A percentile compares a stretch with the other conserved stretches of the same genome.
Conservation (phyloP, 169 alveolate genomes). For the Neospora caninum region DNA sequence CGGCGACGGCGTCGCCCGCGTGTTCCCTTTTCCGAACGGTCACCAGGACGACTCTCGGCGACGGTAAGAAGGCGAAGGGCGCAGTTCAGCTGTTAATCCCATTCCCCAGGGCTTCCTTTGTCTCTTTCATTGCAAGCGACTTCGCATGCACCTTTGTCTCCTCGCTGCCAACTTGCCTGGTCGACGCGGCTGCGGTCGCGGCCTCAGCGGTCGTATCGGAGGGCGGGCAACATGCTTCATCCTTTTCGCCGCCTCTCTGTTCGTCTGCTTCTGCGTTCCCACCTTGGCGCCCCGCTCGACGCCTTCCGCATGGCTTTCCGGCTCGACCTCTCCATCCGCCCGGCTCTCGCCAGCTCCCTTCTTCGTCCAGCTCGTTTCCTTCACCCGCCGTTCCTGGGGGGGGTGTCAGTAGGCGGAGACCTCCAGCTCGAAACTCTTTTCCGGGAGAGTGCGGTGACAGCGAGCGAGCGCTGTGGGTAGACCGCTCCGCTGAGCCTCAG, state of each 20-base stretch:
- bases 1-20: not conserved
- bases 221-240: too few species aligned
- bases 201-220: not conserved
- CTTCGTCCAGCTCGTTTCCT: not conserved
- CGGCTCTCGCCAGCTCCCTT: too few species aligned
- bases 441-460: too few species aligned
- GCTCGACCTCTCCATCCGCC: too few species aligned
- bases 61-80: not conserved
- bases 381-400: not conserved
- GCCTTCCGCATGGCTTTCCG: too few species aligned
- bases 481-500: too few species aligned
- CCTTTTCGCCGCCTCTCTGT: too few species aligned
- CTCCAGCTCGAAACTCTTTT: too few species aligned
- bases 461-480: too few species aligned
- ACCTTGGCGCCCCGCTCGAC: too few species aligned
- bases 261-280: too few species aligned
- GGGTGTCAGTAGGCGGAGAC: too few species aligned
- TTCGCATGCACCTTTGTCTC: conserved; percentile 1
- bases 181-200: not conserved
- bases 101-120: not conserved
- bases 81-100: not conserved
- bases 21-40: not conserved
- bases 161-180: not conserved
- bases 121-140: not conserved
- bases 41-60: not conserved